These are phyloP conservation scores for Asterionellopsis glacialis DNA, from an alignment of 108 stramenopile genomes.

Conservation along the genomic window DNA sequence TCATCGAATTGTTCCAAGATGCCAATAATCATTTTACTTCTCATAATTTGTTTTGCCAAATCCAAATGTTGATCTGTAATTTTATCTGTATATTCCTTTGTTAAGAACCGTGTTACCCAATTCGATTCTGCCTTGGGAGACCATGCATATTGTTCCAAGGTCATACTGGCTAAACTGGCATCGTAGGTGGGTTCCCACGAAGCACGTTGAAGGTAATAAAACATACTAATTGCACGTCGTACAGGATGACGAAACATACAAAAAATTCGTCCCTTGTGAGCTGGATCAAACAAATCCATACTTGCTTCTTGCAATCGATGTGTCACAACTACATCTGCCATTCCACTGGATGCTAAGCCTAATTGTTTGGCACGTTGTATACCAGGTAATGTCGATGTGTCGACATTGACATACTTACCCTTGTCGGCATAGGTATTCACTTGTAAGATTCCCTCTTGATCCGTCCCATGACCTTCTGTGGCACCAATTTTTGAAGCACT, in stretches of 20 bases:
- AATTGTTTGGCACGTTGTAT: slow-evolving; percentile 29
- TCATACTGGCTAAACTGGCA: slow-evolving; percentile 26
- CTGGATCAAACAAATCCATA: slow-evolving; percentile 16
- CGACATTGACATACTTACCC: slow-evolving; percentile 36
- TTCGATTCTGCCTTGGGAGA: slow-evolving; percentile 29
- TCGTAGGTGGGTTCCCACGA: slow-evolving; percentile 43
- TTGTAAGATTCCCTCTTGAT: not conserved
- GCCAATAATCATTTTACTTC: slow-evolving; percentile 37
- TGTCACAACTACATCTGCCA: slow-evolving; percentile 37
- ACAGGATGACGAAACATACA: slow-evolving; percentile 31
- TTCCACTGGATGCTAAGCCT: slow-evolving; percentile 28
- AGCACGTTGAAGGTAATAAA: slow-evolving; percentile 36
- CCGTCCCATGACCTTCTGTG: slow-evolving; percentile 1
- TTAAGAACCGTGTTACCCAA: slow-evolving; percentile 40
- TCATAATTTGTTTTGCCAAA: slow-evolving; percentile 30
- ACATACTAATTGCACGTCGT: slow-evolving; percentile 35
- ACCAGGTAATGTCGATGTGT: slow-evolving; percentile 28
- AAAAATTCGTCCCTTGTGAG: slow-evolving; percentile 8
- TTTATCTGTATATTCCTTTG: slow-evolving; percentile 25
- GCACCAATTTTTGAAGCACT: not conserved
- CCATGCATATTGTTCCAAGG: slow-evolving; percentile 23
- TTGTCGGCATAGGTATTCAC: slow-evolving; percentile 1
- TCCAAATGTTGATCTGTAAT: slow-evolving; percentile 36
- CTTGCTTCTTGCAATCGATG: slow-evolving; percentile 28
- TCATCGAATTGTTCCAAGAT: slow-evolving; percentile 29